Percentiles rank a stretch among this genome's conserved stretches.
Conservation (phyloP, 129 eudicot genomes). For the Dittrichia graveolens region DNA sequence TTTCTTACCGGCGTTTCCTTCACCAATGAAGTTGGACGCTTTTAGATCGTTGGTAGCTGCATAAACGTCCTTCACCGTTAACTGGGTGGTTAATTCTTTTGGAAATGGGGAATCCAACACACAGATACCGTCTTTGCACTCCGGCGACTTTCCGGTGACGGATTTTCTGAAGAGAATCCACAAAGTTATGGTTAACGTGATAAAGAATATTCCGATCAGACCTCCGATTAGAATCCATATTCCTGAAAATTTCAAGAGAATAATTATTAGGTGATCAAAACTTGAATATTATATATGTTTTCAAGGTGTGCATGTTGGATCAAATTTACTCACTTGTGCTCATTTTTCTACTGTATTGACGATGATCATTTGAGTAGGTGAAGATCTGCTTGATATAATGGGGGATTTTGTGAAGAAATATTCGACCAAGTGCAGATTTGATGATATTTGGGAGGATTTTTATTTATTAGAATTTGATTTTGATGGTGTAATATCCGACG, state of each 20-base stretch:
- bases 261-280: background rate
- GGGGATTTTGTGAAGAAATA: background rate
- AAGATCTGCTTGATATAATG: slow-evolving; percentile 18
- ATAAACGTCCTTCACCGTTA: slow-evolving; percentile 58
- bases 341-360: slow-evolving; percentile 21
- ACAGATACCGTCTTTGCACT: slow-evolving; percentile 25
- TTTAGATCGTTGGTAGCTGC: slow-evolving; percentile 65
- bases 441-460: slow-evolving; percentile 18
- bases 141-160: slow-evolving; percentile 11
- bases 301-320: background rate
- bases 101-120: slow-evolving; percentile 29
- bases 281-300: slow-evolving; percentile 7
- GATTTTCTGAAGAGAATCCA: slow-evolving; percentile 41
- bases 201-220: slow-evolving; percentile 30
- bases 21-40: slow-evolving; percentile 70
- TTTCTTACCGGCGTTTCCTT: slow-evolving; percentile 74
- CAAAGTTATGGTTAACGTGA: slow-evolving; percentile 27
- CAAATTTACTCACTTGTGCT: slow-evolving; percentile 27
- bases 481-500: slow-evolving; percentile 29
- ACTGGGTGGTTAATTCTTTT: slow-evolving; percentile 36
- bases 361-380: slow-evolving; percentile 25
- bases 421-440: slow-evolving; percentile 13
- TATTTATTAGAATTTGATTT: slow-evolving; percentile 5
- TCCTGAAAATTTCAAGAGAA: slow-evolving; percentile 38
- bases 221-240: slow-evolving; percentile 53